Percentiles rank a stretch among this genome's conserved stretches.
Evolutionary conservation across 2,329 filamentous ascomycete genomes (phyloP).

Genomic region (Neocatenulostroma microsporum): DNA sequence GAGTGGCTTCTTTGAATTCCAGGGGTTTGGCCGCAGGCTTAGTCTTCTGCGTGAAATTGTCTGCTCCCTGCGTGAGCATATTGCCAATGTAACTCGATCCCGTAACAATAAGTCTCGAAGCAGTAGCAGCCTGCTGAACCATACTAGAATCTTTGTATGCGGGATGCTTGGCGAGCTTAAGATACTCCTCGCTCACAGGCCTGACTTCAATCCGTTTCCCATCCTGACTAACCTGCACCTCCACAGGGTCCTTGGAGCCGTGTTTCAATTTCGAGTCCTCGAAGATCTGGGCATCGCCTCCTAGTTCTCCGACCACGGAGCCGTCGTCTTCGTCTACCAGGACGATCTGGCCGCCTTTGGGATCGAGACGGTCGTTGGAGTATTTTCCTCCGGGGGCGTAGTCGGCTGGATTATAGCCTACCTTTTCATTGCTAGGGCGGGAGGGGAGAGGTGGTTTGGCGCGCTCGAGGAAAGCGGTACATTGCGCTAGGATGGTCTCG

Average conservation of each 20-base stretch:
- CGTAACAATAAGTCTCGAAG: slow-evolving; percentile 86
- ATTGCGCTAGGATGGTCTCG: slow-evolving; percentile 96
- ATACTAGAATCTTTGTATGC: slow-evolving; percentile 84
- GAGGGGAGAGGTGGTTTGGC: slow-evolving; percentile 52
- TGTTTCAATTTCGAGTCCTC: slow-evolving; percentile 68
- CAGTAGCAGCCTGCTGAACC: slow-evolving; percentile 77
- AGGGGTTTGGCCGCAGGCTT: slow-evolving; percentile 72
- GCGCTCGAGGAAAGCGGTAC: slow-evolving; percentile 87
- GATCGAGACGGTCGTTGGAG: slow-evolving; percentile 38
- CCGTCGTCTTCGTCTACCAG: slow-evolving; percentile 94
- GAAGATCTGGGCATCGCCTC: slow-evolving; percentile 70
- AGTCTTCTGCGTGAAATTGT: slow-evolving; percentile 70
- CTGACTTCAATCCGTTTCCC: slow-evolving; percentile 62
- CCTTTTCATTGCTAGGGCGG: slow-evolving; percentile 25
- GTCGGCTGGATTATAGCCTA: slow-evolving; percentile 68
- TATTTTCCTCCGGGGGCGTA: slow-evolving; percentile 65
- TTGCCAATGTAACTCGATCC: slow-evolving; percentile 73
- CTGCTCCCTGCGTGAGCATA: slow-evolving; percentile 67
- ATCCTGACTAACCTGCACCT: slow-evolving; percentile 64
- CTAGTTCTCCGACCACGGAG: slow-evolving; percentile 85
- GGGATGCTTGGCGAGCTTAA: slow-evolving; percentile 72
- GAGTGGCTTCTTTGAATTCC: slow-evolving; percentile 78
- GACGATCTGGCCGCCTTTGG: slow-evolving; percentile 65
- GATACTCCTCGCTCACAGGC: slow-evolving; percentile 61
- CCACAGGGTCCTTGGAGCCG: slow-evolving; percentile 86